phyloP scores from a whole-genome alignment of 2,329 filamentous ascomycete genomes.

The Acarospora socialis region DNA sequence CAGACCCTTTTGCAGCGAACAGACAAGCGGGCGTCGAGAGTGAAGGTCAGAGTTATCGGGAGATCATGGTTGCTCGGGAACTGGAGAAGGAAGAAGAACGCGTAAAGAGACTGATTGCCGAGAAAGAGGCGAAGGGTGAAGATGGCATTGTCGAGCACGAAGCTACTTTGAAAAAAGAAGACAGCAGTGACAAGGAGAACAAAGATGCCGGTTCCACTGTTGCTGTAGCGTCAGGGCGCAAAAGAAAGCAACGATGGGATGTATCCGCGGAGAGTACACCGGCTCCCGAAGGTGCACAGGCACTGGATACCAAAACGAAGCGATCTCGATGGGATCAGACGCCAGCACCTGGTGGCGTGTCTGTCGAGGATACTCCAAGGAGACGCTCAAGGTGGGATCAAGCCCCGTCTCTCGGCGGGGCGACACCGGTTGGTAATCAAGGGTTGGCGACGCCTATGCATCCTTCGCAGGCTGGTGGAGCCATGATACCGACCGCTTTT shows the following conservation, averaged over 20 bases:
- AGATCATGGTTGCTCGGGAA: constrained; percentile 81
- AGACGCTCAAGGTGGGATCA: constrained; percentile 86
- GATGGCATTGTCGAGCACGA: constrained; percentile 51
- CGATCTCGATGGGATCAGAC: constrained; percentile 82
- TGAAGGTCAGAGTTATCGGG: constrained; percentile 70
- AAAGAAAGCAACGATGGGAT: constrained; percentile 95
- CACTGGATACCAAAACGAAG: constrained; percentile 49
- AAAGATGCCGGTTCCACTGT: constrained; percentile 55
- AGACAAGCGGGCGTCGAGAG: constrained; percentile 50
- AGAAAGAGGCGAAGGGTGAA: constrained; percentile 50
- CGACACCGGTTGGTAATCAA: constrained; percentile 58
- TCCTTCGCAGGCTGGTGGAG: constrained; percentile 44
- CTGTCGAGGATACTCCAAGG: constrained; percentile 47
- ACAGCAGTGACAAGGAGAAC: constrained; percentile 52
- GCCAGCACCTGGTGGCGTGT: constrained; percentile 41
- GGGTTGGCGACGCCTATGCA: constrained; percentile 70
- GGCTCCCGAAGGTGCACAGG: constrained; percentile 33
- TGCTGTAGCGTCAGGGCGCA: constrained; percentile 48
- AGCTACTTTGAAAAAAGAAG: constrained; percentile 56
- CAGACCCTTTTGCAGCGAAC: constrained; percentile 71
- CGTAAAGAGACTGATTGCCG: constrained; percentile 64
- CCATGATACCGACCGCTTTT: constrained; percentile 47
- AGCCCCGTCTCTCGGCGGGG: constrained; percentile 51
- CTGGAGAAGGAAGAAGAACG: constrained; percentile 87
- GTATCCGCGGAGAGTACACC: constrained; percentile 47